Evolutionary conservation across 108 stramenopile species (phyloP), one percentile per base, ranked within the genome.

Genomic region (Seminavis robusta): DNA sequence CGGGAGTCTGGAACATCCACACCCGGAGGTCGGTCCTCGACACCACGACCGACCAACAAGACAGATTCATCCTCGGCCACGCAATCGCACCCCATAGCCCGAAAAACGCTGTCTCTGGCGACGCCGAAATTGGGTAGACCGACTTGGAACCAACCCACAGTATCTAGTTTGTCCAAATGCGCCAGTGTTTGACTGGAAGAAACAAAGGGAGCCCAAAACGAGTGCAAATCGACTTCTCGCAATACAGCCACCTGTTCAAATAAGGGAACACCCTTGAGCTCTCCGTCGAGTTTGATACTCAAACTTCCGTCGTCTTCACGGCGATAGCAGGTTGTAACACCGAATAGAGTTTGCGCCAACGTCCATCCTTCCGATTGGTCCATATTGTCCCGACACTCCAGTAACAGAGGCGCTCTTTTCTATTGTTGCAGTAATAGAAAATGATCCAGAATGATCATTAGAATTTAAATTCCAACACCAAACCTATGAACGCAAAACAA

Each of bases 221-320:
- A 73, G 70, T 90, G 92, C 52, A 98, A 59, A 47, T 94, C 95
- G 15, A 81, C 73, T 76, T 96, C 97, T 36, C 90, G 61, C 3
- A 98, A 57, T 0, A 94, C 82, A 9, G 86, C 86, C 13, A 95
- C 71, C 71, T 98, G 97, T 71, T 98, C 95, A 63, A 96, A 94
- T 8, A 97, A 46, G 11, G 95, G 78, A 1, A 81, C 55, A 10
- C 78, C 81, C 4, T 56, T 43, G 15, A 96, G 20, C 25, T 71
- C 61, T 2, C 93, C 93, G 57, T 90, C 87, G 34, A 94, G 59
- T 63, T 91, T 90, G 29, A 94, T 67, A 39, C 80, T 84, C 39
- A 94, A 69, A 33, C 71, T 71, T 23, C 63, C 74, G 51, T 90
- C 85, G 0, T 46, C 31, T 56, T 94, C 89, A 7, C 75, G 68